Conservation (phyloP, 441 rosid species). For the Adansonia rubrostipa region DNA sequence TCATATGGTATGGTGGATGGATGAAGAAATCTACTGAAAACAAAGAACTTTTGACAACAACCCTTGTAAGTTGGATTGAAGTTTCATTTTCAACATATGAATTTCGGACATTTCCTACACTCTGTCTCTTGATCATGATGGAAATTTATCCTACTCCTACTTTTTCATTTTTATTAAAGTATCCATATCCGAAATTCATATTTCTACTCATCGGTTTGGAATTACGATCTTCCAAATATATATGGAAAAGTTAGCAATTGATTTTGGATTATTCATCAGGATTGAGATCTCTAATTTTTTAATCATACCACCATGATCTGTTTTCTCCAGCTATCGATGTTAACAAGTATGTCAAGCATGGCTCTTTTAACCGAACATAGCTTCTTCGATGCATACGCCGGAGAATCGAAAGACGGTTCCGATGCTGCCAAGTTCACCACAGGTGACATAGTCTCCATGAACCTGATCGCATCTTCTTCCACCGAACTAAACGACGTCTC, state of each 20-base stretch:
- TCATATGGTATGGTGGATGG: slow-evolving; percentile 75
- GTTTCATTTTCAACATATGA: too few relatives aligned
- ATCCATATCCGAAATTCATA: too few relatives aligned
- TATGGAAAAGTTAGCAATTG: too few relatives aligned
- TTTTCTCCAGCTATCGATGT: slow-evolving; percentile 46
- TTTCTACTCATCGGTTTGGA: too few relatives aligned
- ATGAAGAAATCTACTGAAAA: slow-evolving; percentile 51
- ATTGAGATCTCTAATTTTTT: neutral
- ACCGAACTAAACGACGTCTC: slow-evolving; percentile 37
- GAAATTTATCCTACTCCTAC: too few relatives aligned
- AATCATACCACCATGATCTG: neutral
- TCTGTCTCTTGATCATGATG: too few relatives aligned
- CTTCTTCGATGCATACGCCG: slow-evolving; percentile 57
- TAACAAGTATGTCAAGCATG: slow-evolving; percentile 45
- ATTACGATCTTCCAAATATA: too few relatives aligned
- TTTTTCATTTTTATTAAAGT: too few relatives aligned
- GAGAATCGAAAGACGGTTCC: slow-evolving; percentile 54
- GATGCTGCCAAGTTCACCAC: slow-evolving; percentile 47
- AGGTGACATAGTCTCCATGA: slow-evolving; percentile 52
- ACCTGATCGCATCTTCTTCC: slow-evolving; percentile 24
- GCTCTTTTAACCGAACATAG: slow-evolving; percentile 47
- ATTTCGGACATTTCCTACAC: too few relatives aligned
- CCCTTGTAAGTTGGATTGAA: slow-evolving; percentile 43
- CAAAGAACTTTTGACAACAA: slow-evolving; percentile 43
- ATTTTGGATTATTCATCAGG: neutral